These are phyloP conservation scores for Darksidea phi DNA, from an alignment of 495 filamentous ascomycete genomes.

Conservation along the genomic window DNA sequence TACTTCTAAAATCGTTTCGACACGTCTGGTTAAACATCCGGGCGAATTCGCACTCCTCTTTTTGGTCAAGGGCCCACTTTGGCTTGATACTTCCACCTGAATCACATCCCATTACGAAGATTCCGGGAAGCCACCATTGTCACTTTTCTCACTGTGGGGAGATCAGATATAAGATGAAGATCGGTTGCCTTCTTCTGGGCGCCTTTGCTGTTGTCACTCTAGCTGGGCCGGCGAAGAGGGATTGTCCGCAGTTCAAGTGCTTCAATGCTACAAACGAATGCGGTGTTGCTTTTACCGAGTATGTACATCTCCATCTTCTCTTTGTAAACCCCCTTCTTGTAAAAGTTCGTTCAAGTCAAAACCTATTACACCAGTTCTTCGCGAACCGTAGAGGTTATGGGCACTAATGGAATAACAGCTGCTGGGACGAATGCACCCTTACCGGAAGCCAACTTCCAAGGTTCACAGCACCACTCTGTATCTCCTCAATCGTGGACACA, in stretches of 20 bases:
- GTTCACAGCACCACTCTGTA: slow-evolving; percentile 1
- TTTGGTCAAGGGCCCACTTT: no score
- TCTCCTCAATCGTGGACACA: no score
- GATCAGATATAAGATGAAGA: background rate
- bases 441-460: background rate
- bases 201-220: background rate
- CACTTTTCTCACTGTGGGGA: background rate
- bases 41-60: no score
- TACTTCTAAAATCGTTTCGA: background rate
- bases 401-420: no score
- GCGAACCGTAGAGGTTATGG: no score
- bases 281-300: slow-evolving; percentile 2
- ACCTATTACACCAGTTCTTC: no score
- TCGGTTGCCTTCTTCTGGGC: background rate
- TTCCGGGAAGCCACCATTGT: background rate
- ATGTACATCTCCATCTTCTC: background rate
- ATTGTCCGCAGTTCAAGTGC: slow-evolving; percentile 4
- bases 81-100: no score
- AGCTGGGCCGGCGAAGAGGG: slow-evolving; percentile 4
- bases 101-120: background rate
- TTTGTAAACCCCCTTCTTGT: background rate
- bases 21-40: no score
- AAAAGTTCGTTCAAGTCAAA: no score
- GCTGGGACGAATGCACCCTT: slow-evolving; percentile 10
- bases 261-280: slow-evolving; percentile 8